These are phyloP conservation scores for Aspergillus kassunensis DNA, from an alignment of 495 filamentous ascomycete species.

Conservation along the genomic window DNA sequence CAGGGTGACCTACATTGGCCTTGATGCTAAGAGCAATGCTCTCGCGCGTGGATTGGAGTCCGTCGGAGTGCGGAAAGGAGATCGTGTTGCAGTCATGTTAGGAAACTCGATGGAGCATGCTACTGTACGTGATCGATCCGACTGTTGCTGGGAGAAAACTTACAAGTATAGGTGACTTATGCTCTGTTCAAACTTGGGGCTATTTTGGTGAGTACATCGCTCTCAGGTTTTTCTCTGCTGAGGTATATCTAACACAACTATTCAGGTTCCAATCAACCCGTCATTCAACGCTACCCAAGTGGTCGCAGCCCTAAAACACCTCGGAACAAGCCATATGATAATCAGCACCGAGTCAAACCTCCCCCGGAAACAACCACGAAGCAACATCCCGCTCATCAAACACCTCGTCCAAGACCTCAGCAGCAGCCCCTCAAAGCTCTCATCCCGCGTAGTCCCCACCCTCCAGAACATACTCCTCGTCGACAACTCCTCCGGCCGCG, in stretches of 20 bases:
- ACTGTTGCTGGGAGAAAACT: not conserved
- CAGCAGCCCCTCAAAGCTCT: slow-evolving; percentile 42
- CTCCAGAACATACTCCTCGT: slow-evolving; percentile 70
- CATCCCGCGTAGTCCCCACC: slow-evolving; percentile 64
- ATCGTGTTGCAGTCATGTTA: slow-evolving; percentile 78
- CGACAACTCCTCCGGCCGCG: slow-evolving; percentile 69
- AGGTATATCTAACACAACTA: too few species aligned
- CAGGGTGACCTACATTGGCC: slow-evolving; percentile 64
- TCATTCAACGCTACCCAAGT: slow-evolving; percentile 82
- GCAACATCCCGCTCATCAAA: slow-evolving; percentile 67
- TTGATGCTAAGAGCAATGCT: slow-evolving; percentile 72
- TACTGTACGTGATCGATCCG: slow-evolving; percentile 43
- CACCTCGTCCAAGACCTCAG: slow-evolving; percentile 60
- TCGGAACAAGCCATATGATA: slow-evolving; percentile 71
- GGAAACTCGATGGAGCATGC: slow-evolving; percentile 85
- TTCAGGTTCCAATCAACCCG: slow-evolving; percentile 86
- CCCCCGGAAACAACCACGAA: slow-evolving; percentile 71
- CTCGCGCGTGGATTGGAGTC: slow-evolving; percentile 70
- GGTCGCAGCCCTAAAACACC: slow-evolving; percentile 69
- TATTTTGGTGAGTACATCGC: slow-evolving; percentile 58
- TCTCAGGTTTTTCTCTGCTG: too few species aligned
- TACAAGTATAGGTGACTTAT: slow-evolving; percentile 60
- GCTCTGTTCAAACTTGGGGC: slow-evolving; percentile 90
- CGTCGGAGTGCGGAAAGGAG: slow-evolving; percentile 76
- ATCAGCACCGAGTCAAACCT: slow-evolving; percentile 84